Conservation (phyloP, 2,329 filamentous ascomycete genomes). For the Chalara sp. region DNA sequence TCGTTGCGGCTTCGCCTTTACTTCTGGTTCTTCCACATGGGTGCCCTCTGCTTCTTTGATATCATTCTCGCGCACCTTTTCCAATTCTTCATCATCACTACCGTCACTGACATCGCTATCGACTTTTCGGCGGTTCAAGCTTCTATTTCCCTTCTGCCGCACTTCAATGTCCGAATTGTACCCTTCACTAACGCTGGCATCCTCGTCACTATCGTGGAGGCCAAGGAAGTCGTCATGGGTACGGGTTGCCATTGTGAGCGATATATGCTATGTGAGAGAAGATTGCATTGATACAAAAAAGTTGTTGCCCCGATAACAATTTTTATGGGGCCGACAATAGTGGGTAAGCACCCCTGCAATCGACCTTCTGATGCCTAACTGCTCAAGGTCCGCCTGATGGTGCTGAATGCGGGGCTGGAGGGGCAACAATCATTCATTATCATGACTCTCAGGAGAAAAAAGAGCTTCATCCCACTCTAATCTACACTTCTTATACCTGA, state of each 20-base stretch:
- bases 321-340: too few species aligned
- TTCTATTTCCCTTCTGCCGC: slow-evolving; percentile 56
- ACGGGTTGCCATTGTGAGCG: slow-evolving; percentile 51
- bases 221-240: slow-evolving; percentile 70
- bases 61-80: slow-evolving; percentile 25
- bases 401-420: too few species aligned
- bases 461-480: too few species aligned
- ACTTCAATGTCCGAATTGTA: slow-evolving; percentile 63
- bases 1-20: slow-evolving; percentile 14
- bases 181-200: slow-evolving; percentile 33
- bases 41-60: slow-evolving; percentile 12
- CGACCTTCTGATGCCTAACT: too few species aligned
- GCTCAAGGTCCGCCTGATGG: too few species aligned
- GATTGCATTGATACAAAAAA: slow-evolving; percentile 4
- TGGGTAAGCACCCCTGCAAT: too few species aligned
- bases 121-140: slow-evolving; percentile 58
- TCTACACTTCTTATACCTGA: too few species aligned
- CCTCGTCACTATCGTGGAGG: slow-evolving; percentile 50
- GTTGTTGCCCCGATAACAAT: neutral
- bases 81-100: slow-evolving; percentile 24
- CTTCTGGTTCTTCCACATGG: slow-evolving; percentile 6
- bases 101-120: slow-evolving; percentile 35
- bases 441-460: too few species aligned
- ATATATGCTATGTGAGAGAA: slow-evolving; percentile 5
- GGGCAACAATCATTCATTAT: too few species aligned